Evolutionary conservation across 805 yeast species (phyloP), one percentile per base, ranked within the genome.

Genomic region (Candida caryicola): DNA sequence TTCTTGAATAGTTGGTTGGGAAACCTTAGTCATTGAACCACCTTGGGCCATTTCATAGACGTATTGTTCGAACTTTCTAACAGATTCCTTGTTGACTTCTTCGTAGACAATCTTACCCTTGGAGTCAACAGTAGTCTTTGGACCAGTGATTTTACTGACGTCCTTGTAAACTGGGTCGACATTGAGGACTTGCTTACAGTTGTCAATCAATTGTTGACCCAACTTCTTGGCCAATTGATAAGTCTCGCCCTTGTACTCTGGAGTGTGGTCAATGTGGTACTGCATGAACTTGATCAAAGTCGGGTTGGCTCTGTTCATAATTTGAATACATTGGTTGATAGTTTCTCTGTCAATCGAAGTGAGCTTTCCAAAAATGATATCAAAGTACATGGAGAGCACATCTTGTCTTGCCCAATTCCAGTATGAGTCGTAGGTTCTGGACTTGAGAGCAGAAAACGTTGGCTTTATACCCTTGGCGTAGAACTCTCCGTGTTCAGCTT

Each of bases 321-420:
- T 87, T 64, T 88, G 86, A 57, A 93, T 90, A 66, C 99, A 95
- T 62, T 89, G 96, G 49, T 91, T 79, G 45, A 93, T 95, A 47
- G 95, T 89, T 71, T 93, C 96, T 64, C 99, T 81, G 65, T 93
- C 98, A 50, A 93, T 85, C 43, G 87, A 82, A 45, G 89, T 80
- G 47, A 85, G 77, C 48, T 86, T 83, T 63, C 99, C 99, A 64
- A 93, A 95, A 52, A 93, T 89, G 55, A 93, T 89, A 66, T 93
- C 97, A 61, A 79, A 93, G 71, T 86, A 93, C 87, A 93, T 83
- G 34, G 89, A 79, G 52, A 93, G 72, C 44, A 93, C 85, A 62
- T 93, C 96, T 73, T 93, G 99, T 67, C 97, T 86, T 33, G 98
- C 97, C 99, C 99, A 93, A 68, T 95, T 95, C 99, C 99, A 93